phyloP scores from a whole-genome alignment of 2,329 filamentous ascomycete species.

The Aspergillus sp. region DNA sequence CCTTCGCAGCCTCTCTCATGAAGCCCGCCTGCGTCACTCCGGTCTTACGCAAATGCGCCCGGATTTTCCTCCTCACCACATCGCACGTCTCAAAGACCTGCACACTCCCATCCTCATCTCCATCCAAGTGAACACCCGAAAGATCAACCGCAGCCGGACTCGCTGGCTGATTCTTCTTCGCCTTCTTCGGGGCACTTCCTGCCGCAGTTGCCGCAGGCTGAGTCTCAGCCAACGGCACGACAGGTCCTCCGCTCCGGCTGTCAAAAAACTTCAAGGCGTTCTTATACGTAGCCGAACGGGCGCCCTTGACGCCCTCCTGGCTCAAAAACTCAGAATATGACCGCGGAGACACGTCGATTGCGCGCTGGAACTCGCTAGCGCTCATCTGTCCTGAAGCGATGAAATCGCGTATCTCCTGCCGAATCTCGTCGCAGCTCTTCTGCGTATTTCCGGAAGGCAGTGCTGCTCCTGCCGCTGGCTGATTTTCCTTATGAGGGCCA shows the following conservation, averaged over 20 bases:
- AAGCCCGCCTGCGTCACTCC: slow-evolving; percentile 57
- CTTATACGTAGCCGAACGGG: slow-evolving; percentile 30
- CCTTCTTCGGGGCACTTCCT: background rate
- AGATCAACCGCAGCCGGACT: slow-evolving; percentile 41
- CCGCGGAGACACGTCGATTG: slow-evolving; percentile 39
- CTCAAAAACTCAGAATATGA: slow-evolving; percentile 53
- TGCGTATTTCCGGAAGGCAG: background rate
- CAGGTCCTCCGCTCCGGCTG: slow-evolving; percentile 52
- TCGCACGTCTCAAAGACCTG: slow-evolving; percentile 60
- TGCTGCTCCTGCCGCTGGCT: background rate
- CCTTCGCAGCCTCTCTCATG: slow-evolving; percentile 50
- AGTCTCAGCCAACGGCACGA: slow-evolving; percentile 34
- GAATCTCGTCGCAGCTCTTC: slow-evolving; percentile 38
- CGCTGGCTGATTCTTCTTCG: background rate
- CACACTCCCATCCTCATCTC: slow-evolving; percentile 52
- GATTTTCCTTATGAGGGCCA: slow-evolving; percentile 7
- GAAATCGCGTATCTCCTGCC: slow-evolving; percentile 46
- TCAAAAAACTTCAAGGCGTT: slow-evolving; percentile 49
- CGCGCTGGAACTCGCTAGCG: slow-evolving; percentile 45
- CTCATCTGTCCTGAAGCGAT: slow-evolving; percentile 50
- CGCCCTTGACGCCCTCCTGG: slow-evolving; percentile 33
- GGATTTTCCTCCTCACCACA: slow-evolving; percentile 60
- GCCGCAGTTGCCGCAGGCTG: background rate
- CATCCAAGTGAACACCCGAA: slow-evolving; percentile 46
- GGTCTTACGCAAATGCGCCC: slow-evolving; percentile 50